Conservation (phyloP, 23 red algal genomes). For the Agarophyton chilense region DNA sequence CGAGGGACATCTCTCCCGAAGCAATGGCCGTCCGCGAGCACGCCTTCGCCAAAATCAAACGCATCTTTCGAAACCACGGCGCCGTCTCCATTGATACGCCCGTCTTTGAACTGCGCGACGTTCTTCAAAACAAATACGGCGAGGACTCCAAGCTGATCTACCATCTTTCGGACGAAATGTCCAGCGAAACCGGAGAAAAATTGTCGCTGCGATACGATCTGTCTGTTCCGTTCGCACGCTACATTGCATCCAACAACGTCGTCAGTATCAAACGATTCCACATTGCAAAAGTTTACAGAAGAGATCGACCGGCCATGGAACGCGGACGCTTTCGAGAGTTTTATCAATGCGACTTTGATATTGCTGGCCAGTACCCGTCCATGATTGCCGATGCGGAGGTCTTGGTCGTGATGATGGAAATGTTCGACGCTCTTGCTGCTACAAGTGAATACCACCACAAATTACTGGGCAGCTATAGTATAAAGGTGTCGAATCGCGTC, state of each 20-base stretch:
- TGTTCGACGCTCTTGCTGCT: constrained; percentile 81
- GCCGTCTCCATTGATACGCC: constrained; percentile 99
- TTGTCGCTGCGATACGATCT: constrained; percentile 95
- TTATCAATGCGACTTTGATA: constrained; percentile 99
- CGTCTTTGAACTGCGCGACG: constrained; percentile 96
- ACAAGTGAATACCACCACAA: constrained; percentile 69
- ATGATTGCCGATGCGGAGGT: constrained; percentile 92
- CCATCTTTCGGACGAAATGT: constrained; percentile 90
- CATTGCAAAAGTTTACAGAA: constrained; percentile 92
- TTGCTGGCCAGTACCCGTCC: constrained; percentile 89
- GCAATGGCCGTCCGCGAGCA: constrained; percentile 92
- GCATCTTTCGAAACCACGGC: constrained; percentile 91
- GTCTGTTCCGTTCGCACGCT: constrained; percentile 96
- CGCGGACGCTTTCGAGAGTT: constrained; percentile 98
- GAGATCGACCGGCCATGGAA: constrained; percentile 94
- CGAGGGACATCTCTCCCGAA: constrained; percentile 87
- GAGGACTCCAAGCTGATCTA: constrained; percentile 99
- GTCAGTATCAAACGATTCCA: constrained; percentile 95
- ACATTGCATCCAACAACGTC: constrained; percentile 92
- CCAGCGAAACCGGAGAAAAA: constrained; percentile 88
- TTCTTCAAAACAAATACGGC: constrained; percentile 94
- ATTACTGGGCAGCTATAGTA: constrained; percentile 68
- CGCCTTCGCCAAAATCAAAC: constrained; percentile 81
- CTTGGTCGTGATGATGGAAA: constrained; percentile 91
- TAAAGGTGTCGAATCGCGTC: constrained; percentile 90